Evolutionary conservation across 2,329 filamentous ascomycete species (phyloP).

Genomic region (Trichoderma atrobrunneum): DNA sequence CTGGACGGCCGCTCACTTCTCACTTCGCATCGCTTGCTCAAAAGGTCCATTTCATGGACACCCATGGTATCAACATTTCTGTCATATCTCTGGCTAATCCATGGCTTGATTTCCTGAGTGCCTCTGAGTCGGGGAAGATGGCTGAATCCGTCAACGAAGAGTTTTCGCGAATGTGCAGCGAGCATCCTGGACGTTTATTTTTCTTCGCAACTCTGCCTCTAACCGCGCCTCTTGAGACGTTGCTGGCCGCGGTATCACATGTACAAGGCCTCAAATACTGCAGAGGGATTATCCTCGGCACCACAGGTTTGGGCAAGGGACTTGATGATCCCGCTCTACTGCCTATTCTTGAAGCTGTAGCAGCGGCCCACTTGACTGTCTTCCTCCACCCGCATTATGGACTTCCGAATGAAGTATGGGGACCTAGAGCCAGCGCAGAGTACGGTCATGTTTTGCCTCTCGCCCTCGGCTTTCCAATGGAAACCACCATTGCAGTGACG

Average conservation of each 20-base stretch:
- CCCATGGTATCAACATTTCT: slow-evolving; percentile 75
- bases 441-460: slow-evolving; percentile 88
- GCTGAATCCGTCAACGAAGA: slow-evolving; percentile 73
- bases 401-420: slow-evolving; percentile 76
- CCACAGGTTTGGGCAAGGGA: slow-evolving; percentile 73
- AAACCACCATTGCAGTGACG: slow-evolving; percentile 86
- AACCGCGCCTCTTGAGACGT: slow-evolving; percentile 59
- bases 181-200: slow-evolving; percentile 66
- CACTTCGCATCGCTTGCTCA: slow-evolving; percentile 78
- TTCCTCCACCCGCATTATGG: slow-evolving; percentile 95
- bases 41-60: slow-evolving; percentile 86
- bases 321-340: slow-evolving; percentile 75
- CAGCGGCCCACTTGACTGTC: slow-evolving; percentile 61
- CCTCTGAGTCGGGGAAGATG: slow-evolving; percentile 58
- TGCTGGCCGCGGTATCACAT: slow-evolving; percentile 64
- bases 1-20: slow-evolving; percentile 77
- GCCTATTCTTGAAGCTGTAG: slow-evolving; percentile 68
- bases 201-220: slow-evolving; percentile 82
- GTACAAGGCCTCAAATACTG: slow-evolving; percentile 63
- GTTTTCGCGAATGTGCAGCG: slow-evolving; percentile 67
- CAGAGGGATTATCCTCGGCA: slow-evolving; percentile 85
- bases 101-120: slow-evolving; percentile 80
- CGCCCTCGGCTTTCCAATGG: slow-evolving; percentile 83
- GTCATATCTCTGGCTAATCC: slow-evolving; percentile 90
- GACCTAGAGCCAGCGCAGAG: slow-evolving; percentile 60